Evolutionary conservation across 2,329 filamentous ascomycete genomes (phyloP).

Genomic region (Leptodontidium sp.): DNA sequence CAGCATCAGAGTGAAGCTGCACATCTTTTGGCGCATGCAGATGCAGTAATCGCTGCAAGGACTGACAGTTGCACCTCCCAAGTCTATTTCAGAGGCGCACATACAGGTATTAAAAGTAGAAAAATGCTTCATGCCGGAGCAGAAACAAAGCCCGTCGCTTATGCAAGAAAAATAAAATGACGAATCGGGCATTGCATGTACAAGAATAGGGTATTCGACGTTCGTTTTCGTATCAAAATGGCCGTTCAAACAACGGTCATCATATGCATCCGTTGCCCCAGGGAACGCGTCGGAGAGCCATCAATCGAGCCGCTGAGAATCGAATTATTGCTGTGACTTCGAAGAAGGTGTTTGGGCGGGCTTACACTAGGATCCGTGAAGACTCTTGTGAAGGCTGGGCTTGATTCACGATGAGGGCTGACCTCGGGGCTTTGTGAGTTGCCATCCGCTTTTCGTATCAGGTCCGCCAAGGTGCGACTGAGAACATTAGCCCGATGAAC

Average conservation of each 20-base stretch:
- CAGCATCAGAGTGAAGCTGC: constrained; percentile 13
- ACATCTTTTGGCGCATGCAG: constrained; percentile 24
- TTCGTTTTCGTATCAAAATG: constrained; percentile 26
- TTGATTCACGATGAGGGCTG: constrained; percentile 60
- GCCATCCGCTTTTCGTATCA: constrained; percentile 65
- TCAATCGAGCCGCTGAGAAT: constrained; percentile 60
- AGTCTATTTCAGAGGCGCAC: constrained; percentile 36
- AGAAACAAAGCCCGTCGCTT: constrained; percentile 49
- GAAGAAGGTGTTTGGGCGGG: constrained; percentile 59
- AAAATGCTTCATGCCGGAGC: constrained; percentile 38
- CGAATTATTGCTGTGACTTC: constrained; percentile 63
- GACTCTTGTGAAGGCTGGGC: constrained; percentile 72
- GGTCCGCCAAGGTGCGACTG: constrained; percentile 65
- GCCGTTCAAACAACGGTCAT: constrained; percentile 63
- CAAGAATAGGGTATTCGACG: constrained; percentile 35
- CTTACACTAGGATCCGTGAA: constrained; percentile 69
- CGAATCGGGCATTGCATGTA: constrained; percentile 38
- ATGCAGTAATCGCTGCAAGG: constrained; percentile 23
- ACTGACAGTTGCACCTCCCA: constrained; percentile 22
- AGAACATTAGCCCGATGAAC: constrained; percentile 69
- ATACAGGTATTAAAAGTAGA: constrained; percentile 33
- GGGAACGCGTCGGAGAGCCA: constrained; percentile 58
- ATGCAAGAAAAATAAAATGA: constrained; percentile 50
- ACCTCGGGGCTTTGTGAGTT: constrained; percentile 64
- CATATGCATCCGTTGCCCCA: constrained; percentile 66